phyloP scores from a whole-genome alignment of 768 basidiomycete species.

The Rhizopogon roseolus region DNA sequence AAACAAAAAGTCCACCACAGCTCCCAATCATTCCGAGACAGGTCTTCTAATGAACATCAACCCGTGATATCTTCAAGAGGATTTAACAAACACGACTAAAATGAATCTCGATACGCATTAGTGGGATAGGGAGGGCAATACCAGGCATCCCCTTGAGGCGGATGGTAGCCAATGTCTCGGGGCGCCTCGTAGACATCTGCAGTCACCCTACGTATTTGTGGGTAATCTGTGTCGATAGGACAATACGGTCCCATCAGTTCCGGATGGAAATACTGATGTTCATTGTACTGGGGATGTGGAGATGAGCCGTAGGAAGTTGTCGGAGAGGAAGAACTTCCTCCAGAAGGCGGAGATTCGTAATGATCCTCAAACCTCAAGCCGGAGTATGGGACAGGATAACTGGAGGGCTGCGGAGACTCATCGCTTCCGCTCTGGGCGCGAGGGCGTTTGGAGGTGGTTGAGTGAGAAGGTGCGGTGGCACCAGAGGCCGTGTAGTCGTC shows the following conservation, averaged over 20 bases:
- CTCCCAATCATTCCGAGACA: neutral
- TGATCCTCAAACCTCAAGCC: neutral
- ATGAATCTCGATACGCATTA: neutral
- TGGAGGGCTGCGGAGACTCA: neutral
- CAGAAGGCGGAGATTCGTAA: neutral
- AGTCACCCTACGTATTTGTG: neutral
- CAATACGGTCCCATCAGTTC: neutral
- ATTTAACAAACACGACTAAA: neutral
- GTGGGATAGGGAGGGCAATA: neutral
- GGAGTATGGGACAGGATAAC: neutral
- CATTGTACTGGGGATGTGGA: neutral
- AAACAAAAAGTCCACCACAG: neutral
- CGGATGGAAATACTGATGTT: neutral
- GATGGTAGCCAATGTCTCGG: neutral
- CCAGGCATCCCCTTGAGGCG: neutral
- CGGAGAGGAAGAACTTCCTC: neutral
- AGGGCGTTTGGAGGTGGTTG: constrained; percentile 8
- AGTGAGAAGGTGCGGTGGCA: constrained; percentile 4
- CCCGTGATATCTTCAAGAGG: neutral
- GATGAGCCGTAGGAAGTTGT: neutral
- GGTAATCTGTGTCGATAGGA: neutral
- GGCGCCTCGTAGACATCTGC: neutral
- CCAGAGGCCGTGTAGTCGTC: constrained; percentile 9
- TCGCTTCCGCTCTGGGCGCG: constrained; percentile 1
- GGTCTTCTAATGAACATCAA: neutral